Evolutionary conservation across 2,329 filamentous ascomycete species (phyloP), one percentile per base, ranked within the genome.

Genomic region (Aureobasidium musti): DNA sequence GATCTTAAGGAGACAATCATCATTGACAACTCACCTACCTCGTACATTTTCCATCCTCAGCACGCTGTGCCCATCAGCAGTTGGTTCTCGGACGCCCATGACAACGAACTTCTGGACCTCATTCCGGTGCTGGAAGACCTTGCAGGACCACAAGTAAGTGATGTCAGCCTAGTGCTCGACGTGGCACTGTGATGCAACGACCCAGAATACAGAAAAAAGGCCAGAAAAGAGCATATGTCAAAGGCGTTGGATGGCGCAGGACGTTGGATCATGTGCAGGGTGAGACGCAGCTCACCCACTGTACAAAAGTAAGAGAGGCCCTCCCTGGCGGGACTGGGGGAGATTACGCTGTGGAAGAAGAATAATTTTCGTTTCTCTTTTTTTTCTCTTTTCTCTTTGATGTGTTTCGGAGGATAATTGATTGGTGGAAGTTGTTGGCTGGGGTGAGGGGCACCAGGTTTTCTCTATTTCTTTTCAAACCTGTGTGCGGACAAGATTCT

Each of bases 21-120:
- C 78, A 99, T 99, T 75, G 95, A 99, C 82, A 99, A 99, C 80
- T 98, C 95, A 54, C 95, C 95, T 2, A 99, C 95, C 5, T 98
- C 94, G 14, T 99, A 99, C 82, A 98, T 99, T 74, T 99, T 99
- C 85, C 95, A 99, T 77, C 95, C 95, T 28, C 94, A 99, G 82
- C 95, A 99, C 78, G 95, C 95, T 68, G 94, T 99, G 59, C 95
- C 95, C 30, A 99, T 99, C 81, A 97, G 93, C 86, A 98, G 94
- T 84, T 99, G 95, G 95, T 99, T 99, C 82, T 97, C 93, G 71
- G 95, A 99, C 80, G 95, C 95, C 69, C 95, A 99, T 80, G 95
- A 99, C 82, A 99, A 99, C 80, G 95, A 99, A 84, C 85, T 99
- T 69, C 84, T 99, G 74, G 95, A 99, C 78, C 83, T 99, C 73